Percentiles rank a stretch among this genome's conserved stretches.
Evolutionary conservation across 805 yeast genomes (phyloP).

Genomic region (Suhomyces sp.): DNA sequence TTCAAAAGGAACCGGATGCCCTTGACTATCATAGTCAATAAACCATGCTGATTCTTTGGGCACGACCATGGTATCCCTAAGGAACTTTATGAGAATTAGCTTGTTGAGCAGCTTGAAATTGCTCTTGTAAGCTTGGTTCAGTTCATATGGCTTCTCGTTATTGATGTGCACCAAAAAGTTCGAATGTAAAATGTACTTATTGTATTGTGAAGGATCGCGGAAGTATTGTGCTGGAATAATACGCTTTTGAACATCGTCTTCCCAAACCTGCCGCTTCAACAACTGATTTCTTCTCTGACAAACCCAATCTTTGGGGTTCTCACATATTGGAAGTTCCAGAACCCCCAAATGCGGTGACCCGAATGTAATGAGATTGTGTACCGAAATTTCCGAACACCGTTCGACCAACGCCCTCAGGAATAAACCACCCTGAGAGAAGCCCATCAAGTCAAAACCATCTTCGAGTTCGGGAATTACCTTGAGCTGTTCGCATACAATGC

Average conservation of each 20-base stretch:
- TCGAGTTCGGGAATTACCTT: conserved; percentile 40
- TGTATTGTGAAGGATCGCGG: conserved; percentile 56
- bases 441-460: conserved; percentile 68
- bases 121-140: conserved; percentile 39
- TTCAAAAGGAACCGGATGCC: conserved; percentile 41
- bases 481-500: conserved; percentile 55
- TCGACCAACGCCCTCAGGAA: conserved; percentile 67
- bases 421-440: conserved; percentile 84
- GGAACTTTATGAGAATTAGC: conserved; percentile 59
- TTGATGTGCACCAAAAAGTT: conserved; percentile 62
- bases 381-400: conserved; percentile 42
- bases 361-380: conserved; percentile 61
- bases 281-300: conserved; percentile 55
- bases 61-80: conserved; percentile 61
- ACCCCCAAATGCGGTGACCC: conserved; percentile 84
- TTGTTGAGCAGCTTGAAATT: conserved; percentile 46
- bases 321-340: conserved; percentile 62
- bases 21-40: conserved; percentile 49
- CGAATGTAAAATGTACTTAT: conserved; percentile 54
- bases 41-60: conserved; percentile 76
- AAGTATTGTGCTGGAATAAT: conserved; percentile 75
- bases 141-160: conserved; percentile 46
- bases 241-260: conserved; percentile 50
- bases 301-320: conserved; percentile 49
- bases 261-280: conserved; percentile 61